Conservation (phyloP, 1,139 yeast species). For the Blastobotrys indianensis region DNA sequence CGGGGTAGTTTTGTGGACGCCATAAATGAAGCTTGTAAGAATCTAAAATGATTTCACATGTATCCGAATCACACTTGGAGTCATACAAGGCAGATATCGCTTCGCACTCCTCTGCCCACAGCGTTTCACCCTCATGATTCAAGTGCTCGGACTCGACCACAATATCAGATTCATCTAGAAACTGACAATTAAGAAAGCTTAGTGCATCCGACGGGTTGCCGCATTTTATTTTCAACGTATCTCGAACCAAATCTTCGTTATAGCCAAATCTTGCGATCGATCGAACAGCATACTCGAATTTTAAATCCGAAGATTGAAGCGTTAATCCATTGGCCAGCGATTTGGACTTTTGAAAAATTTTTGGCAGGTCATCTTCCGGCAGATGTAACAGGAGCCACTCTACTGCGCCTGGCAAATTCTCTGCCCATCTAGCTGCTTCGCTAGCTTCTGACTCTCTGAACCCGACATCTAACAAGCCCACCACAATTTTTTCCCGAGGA, state of each 20-base stretch:
- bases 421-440: constrained; percentile 64
- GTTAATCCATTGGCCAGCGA: constrained; percentile 30
- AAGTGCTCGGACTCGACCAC: neutral
- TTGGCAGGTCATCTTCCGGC: constrained; percentile 91
- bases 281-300: constrained; percentile 46
- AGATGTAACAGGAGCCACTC: constrained; percentile 85
- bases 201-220: constrained; percentile 5
- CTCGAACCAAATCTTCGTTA: constrained; percentile 57
- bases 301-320: constrained; percentile 36
- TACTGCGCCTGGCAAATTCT: constrained; percentile 42
- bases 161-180: constrained; percentile 28
- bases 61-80: neutral
- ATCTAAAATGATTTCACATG: constrained; percentile 33
- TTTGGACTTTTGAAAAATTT: constrained; percentile 32
- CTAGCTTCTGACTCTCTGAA: constrained; percentile 63
- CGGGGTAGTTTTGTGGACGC: constrained; percentile 8
- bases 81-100: constrained; percentile 5
- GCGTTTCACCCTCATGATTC: neutral
- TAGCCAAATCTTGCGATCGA: constrained; percentile 62
- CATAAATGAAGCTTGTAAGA: constrained; percentile 3
- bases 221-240: constrained; percentile 45
- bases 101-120: constrained; percentile 9
- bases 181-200: constrained; percentile 23
- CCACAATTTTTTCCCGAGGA: neutral
- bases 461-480: constrained; percentile 45